These are phyloP conservation scores for Articulospora tetracladia DNA, from an alignment of 495 filamentous ascomycete species.

Conservation along the genomic window DNA sequence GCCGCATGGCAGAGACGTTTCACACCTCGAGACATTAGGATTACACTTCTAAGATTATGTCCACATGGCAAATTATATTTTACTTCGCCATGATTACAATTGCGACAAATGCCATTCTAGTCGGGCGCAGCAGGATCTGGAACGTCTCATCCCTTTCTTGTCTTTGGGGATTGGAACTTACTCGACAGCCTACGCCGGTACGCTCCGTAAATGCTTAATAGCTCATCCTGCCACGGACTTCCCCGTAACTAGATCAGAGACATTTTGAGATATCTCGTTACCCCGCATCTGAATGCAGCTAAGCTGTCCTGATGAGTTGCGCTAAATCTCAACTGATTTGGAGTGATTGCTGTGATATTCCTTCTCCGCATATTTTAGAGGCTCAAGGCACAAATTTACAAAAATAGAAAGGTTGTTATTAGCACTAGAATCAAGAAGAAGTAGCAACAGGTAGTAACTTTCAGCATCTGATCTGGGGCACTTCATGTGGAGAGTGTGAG, in stretches of 20 bases:
- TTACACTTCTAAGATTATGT: not conserved
- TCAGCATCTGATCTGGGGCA: not conserved
- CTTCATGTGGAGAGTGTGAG: not conserved
- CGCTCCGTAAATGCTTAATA: not conserved
- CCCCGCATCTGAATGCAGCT: not conserved
- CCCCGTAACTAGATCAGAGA: not conserved
- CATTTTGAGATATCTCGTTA: not conserved
- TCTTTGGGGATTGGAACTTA: not conserved
- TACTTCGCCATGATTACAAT: not conserved
- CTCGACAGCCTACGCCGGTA: not conserved
- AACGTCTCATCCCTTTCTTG: not conserved
- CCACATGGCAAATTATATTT: not conserved
- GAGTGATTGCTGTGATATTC: not conserved
- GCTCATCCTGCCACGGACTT: not conserved
- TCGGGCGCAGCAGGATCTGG: not conserved
- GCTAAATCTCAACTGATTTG: not conserved
- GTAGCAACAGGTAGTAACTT: not conserved
- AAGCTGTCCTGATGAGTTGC: not conserved
- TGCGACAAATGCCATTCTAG: not conserved
- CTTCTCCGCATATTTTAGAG: not conserved
- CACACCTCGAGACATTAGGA: not conserved
- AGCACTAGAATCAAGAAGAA: not conserved
- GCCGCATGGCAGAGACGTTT: not conserved
- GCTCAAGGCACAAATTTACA: not conserved
- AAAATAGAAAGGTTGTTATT: not conserved